phyloP scores from a whole-genome alignment of 495 filamentous ascomycete species.

The Talaromyces ruber region DNA sequence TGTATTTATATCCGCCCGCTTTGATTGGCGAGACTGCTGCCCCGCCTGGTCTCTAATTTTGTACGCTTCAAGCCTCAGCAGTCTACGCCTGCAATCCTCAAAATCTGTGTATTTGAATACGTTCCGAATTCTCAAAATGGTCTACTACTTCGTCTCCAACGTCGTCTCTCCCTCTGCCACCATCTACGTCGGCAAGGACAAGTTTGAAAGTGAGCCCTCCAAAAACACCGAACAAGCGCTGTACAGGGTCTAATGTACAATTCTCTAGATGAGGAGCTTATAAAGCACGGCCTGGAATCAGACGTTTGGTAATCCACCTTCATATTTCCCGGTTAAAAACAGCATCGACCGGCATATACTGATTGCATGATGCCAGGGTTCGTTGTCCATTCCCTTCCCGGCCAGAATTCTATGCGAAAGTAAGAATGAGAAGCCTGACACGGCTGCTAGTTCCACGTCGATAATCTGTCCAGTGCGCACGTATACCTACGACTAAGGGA shows the following conservation, averaged over 20 bases:
- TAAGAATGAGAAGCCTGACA: neutral
- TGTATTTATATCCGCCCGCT: neutral
- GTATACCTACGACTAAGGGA: conserved; percentile 83
- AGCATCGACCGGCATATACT: neutral
- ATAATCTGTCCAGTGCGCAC: conserved; percentile 94
- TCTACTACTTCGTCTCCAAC: conserved; percentile 91
- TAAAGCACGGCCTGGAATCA: conserved; percentile 84
- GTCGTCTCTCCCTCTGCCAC: conserved; percentile 66
- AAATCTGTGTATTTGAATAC: neutral
- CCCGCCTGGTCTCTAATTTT: neutral
- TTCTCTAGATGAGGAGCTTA: conserved; percentile 81
- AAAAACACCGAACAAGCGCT: conserved; percentile 2
- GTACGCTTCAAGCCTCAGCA: neutral
- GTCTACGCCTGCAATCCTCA: neutral
- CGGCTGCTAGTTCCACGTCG: conserved; percentile 77
- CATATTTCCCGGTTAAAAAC: conserved; percentile 5
- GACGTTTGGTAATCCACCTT: conserved; percentile 70
- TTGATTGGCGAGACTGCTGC: neutral
- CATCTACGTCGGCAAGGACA: conserved; percentile 97
- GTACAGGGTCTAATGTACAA: conserved; percentile 17
- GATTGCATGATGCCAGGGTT: conserved; percentile 22
- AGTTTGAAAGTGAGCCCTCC: conserved; percentile 77
- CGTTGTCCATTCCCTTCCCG: conserved; percentile 10
- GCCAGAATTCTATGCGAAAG: neutral
- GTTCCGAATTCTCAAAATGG: conserved; percentile 48